Conservation (phyloP, 331 rosid species). For the Quercus phellos region DNA sequence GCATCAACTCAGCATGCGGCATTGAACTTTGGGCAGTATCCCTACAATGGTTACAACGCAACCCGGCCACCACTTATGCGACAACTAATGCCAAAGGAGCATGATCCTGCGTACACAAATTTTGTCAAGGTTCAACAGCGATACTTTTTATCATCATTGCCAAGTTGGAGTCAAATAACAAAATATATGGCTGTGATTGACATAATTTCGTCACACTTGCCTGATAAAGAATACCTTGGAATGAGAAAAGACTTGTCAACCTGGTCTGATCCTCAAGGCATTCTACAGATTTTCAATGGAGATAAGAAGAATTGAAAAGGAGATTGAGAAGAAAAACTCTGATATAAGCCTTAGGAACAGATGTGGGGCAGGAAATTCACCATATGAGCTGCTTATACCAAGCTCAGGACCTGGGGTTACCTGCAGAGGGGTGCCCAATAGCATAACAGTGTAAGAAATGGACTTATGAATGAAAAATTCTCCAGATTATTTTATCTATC, state of each 20-base stretch:
- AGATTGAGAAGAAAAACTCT: conserved; percentile 34
- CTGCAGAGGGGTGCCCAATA: conserved; percentile 42
- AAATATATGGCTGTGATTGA: conserved; percentile 7
- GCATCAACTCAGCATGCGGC: conserved; percentile 14
- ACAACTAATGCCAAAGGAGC: neutral
- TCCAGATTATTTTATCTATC: neutral
- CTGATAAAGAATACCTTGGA: conserved; percentile 12
- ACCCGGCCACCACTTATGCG: conserved; percentile 15
- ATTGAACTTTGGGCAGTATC: conserved; percentile 24
- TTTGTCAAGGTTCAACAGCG: neutral
- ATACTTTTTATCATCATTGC: neutral
- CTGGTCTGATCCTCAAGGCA: conserved; percentile 37
- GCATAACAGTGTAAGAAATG: conserved; percentile 21
- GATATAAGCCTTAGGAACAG: conserved; percentile 32
- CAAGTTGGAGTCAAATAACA: neutral
- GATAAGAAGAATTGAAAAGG: conserved; percentile 29
- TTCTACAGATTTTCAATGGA: conserved; percentile 39
- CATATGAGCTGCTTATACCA: conserved; percentile 40
- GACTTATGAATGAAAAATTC: neutral
- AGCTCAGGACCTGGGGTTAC: conserved; percentile 44
- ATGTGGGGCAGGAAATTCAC: conserved; percentile 45
- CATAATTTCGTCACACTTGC: conserved; percentile 3
- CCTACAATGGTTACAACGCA: conserved; percentile 12
- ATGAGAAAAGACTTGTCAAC: conserved; percentile 23
- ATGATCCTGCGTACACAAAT: neutral